A percentile compares a stretch with the other conserved stretches of the same genome.
These are phyloP conservation scores for Elsinoe ampelina DNA, from an alignment of 2,329 filamentous ascomycete species.

Conservation along the genomic window DNA sequence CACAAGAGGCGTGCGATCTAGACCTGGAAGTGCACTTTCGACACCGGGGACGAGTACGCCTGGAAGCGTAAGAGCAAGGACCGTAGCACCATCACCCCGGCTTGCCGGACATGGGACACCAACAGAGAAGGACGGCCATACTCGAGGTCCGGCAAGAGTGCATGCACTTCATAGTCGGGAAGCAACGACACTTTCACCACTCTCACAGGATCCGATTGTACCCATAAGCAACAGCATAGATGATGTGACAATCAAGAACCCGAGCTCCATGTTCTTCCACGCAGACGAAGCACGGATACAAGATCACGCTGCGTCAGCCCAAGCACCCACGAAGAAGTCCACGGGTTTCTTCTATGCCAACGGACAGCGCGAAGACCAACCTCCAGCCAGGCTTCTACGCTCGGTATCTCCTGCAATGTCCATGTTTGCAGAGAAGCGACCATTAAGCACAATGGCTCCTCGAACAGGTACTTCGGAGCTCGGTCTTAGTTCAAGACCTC, in stretches of 20 bases:
- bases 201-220: slow-evolving; percentile 22
- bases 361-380: slow-evolving; percentile 34
- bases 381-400: slow-evolving; percentile 25
- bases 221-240: slow-evolving; percentile 27
- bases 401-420: slow-evolving; percentile 29
- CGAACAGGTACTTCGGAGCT: slow-evolving; percentile 9
- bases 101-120: neutral
- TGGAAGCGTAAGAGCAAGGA: slow-evolving; percentile 12
- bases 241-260: slow-evolving; percentile 12
- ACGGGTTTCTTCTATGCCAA: slow-evolving; percentile 45
- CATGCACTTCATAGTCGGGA: slow-evolving; percentile 27
- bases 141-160: neutral
- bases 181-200: slow-evolving; percentile 24
- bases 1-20: slow-evolving; percentile 50
- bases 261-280: slow-evolving; percentile 74
- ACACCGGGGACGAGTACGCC: slow-evolving; percentile 34
- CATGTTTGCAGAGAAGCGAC: slow-evolving; percentile 10
- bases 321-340: slow-evolving; percentile 35
- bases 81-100: neutral
- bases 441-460: neutral
- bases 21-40: slow-evolving; percentile 57
- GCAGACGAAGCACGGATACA: slow-evolving; percentile 62
- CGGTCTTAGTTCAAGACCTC: slow-evolving; percentile 20
- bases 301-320: slow-evolving; percentile 22
- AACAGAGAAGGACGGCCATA: slow-evolving; percentile 17